A percentile compares a stretch with the other conserved stretches of the same genome.
phyloP scores from a whole-genome alignment of 2,329 filamentous ascomycete species.

The Hypoxylon sp. region DNA sequence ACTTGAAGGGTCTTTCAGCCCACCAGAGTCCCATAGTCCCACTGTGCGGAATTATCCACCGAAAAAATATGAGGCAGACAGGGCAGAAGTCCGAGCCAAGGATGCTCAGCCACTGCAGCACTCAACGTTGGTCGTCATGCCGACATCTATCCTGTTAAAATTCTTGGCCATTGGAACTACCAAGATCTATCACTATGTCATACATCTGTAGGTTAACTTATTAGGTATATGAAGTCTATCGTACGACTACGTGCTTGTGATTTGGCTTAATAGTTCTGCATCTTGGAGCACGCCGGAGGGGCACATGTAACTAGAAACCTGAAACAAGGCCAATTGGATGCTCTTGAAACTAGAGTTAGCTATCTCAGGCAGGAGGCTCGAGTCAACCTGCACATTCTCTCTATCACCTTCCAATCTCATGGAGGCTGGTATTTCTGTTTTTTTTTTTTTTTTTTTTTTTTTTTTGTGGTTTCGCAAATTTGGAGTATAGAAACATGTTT shows the following conservation, averaged over 20 bases:
- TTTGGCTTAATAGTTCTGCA: neutral
- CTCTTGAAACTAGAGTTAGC: conserved; percentile 25
- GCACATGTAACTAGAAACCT: conserved; percentile 21
- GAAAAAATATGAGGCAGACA: conserved; percentile 32
- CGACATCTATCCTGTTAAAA: conserved; percentile 8
- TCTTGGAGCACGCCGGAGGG: neutral
- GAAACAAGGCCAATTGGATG: conserved; percentile 26
- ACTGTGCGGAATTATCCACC: conserved; percentile 29
- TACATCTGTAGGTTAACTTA: conserved; percentile 10
- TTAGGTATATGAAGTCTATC: conserved; percentile 7
- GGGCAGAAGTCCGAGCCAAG: conserved; percentile 37
- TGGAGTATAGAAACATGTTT: conserved; percentile 5
- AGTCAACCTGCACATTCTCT: conserved; percentile 1
- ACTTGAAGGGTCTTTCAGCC: conserved; percentile 26
- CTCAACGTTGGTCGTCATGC: conserved; percentile 24
- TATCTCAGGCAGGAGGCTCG: conserved; percentile 14
- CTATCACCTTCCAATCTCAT: conserved; percentile 12
- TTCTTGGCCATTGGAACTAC: conserved; percentile 13
- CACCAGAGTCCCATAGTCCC: conserved; percentile 20
- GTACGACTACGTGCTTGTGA: neutral
- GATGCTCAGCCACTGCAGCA: conserved; percentile 36
- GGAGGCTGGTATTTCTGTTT: conserved; percentile 1
- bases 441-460: too few species aligned
- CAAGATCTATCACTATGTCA: conserved; percentile 15
- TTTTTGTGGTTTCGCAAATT: conserved; percentile 9